A percentile compares a stretch with the other conserved stretches of the same genome.
Evolutionary conservation across 441 rosid species (phyloP).

Genomic region (Jatropha multifida): DNA sequence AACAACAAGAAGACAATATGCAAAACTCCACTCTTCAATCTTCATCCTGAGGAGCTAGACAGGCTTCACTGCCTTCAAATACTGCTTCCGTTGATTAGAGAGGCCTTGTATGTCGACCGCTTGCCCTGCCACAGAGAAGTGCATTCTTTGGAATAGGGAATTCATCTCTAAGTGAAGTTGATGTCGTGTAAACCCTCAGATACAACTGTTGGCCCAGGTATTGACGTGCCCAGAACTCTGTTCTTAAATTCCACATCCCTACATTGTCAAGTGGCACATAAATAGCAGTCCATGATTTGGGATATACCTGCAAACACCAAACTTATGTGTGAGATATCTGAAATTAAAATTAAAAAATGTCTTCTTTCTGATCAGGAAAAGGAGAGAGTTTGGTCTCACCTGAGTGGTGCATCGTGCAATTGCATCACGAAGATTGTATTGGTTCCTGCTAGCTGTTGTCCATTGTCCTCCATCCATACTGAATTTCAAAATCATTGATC

Average conservation of each 20-base stretch:
- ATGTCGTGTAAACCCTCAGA: conserved; percentile 66
- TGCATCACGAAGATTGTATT: conserved; percentile 86
- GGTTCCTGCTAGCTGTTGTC: conserved; percentile 62
- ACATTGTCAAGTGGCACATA: conserved; percentile 87
- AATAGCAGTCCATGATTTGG: conserved; percentile 87
- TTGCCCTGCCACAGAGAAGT: conserved; percentile 77
- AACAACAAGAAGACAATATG: conserved; percentile 6
- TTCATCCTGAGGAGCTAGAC: conserved; percentile 5
- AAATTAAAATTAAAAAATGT: too few species aligned
- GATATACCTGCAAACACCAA: conserved; percentile 64
- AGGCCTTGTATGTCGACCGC: conserved; percentile 74
- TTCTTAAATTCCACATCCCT: conserved; percentile 96
- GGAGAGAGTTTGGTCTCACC: conserved; percentile 38
- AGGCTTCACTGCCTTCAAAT: conserved; percentile 3
- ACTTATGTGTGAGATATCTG: neutral
- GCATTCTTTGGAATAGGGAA: conserved; percentile 91
- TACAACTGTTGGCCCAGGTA: conserved; percentile 95
- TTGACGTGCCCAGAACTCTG: conserved; percentile 88
- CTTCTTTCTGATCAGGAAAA: too few species aligned
- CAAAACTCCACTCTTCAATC: conserved; percentile 22
- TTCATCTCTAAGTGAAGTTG: conserved; percentile 83
- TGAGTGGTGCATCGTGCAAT: conserved; percentile 71
- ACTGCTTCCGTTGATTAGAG: conserved; percentile 28
- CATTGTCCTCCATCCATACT: conserved; percentile 97
- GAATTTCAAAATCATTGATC: conserved; percentile 20